A percentile compares a stretch with the other conserved stretches of the same genome.
phyloP scores from a whole-genome alignment of 345 rosid species.

The Cardiospermum halicacabum region DNA sequence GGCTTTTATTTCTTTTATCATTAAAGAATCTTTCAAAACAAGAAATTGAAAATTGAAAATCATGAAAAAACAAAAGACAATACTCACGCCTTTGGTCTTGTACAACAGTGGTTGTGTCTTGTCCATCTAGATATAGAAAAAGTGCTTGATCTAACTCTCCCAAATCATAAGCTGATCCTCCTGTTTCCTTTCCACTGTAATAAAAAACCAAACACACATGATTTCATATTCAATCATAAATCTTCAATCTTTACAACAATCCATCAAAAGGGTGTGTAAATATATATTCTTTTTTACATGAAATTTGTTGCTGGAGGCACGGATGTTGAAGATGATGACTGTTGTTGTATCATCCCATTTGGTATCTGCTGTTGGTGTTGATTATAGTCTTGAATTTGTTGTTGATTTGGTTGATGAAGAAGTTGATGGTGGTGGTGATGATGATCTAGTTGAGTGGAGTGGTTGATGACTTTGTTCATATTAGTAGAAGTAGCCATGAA shows the following conservation, averaged over 20 bases:
- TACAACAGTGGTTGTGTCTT: slow-evolving; percentile 50
- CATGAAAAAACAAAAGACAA: slow-evolving; percentile 1
- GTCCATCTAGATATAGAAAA: slow-evolving; percentile 89
- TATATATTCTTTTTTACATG: no score
- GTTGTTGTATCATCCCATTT: slow-evolving; percentile 51
- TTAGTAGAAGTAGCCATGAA: slow-evolving; percentile 39
- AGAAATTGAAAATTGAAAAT: slow-evolving; percentile 7
- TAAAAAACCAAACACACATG: no score
- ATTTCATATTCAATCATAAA: no score
- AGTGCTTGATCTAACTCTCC: slow-evolving; percentile 96
- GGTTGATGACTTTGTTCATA: slow-evolving; percentile 29
- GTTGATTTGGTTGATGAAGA: slow-evolving; percentile 11
- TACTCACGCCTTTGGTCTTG: slow-evolving; percentile 74
- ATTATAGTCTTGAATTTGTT: slow-evolving; percentile 23
- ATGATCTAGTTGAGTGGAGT: slow-evolving; percentile 27
- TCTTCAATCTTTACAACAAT: no score
- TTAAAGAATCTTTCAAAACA: slow-evolving; percentile 25
- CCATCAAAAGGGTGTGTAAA: no score
- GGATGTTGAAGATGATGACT: slow-evolving; percentile 41
- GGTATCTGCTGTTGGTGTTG: slow-evolving; percentile 48
- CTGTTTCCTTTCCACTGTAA: slow-evolving; percentile 41
- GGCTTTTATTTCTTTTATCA: slow-evolving; percentile 37
- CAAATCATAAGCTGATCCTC: slow-evolving; percentile 60
- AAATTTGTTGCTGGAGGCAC: slow-evolving; percentile 52
- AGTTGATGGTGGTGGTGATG: slow-evolving; percentile 31